A percentile compares a stretch with the other conserved stretches of the same genome.
phyloP scores from a whole-genome alignment of 495 filamentous ascomycete genomes.

The Pseudoneurospora amorphoporcata region DNA sequence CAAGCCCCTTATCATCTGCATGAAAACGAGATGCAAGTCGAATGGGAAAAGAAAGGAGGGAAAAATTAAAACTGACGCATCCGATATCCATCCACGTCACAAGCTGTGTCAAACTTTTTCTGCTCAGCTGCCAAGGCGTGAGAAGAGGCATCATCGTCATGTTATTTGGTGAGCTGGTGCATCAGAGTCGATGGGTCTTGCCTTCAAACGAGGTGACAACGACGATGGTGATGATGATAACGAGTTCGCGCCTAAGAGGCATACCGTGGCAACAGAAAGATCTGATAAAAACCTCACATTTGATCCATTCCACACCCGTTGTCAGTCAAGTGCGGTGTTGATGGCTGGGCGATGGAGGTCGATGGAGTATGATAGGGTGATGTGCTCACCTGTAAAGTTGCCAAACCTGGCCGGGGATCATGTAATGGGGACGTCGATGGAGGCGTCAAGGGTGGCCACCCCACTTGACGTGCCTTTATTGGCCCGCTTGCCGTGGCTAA shows the following conservation, averaged over 20 bases:
- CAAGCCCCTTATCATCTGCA: neutral
- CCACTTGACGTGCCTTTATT: conserved; percentile 15
- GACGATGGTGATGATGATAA: neutral
- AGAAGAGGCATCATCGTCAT: neutral
- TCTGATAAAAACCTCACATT: conserved; percentile 8
- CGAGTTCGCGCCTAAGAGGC: neutral
- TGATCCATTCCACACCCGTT: conserved; percentile 1
- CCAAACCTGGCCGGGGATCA: conserved; percentile 6
- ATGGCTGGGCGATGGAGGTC: neutral
- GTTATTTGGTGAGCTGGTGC: neutral
- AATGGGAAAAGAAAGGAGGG: neutral
- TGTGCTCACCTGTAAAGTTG: neutral
- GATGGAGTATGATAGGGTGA: neutral
- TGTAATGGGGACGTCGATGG: conserved; percentile 4
- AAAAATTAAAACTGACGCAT: neutral
- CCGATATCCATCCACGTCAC: neutral
- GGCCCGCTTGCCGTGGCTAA: conserved; percentile 3
- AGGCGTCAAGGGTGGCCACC: conserved; percentile 8
- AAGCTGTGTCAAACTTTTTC: neutral
- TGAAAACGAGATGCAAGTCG: neutral
- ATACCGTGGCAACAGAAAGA: neutral
- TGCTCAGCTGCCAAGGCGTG: neutral
- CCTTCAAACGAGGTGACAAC: neutral
- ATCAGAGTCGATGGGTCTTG: neutral
- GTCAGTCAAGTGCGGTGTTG: neutral